These are phyloP conservation scores for Plectosphaerella sp. DNA, from an alignment of 2,329 filamentous ascomycete species.

Conservation along the genomic window DNA sequence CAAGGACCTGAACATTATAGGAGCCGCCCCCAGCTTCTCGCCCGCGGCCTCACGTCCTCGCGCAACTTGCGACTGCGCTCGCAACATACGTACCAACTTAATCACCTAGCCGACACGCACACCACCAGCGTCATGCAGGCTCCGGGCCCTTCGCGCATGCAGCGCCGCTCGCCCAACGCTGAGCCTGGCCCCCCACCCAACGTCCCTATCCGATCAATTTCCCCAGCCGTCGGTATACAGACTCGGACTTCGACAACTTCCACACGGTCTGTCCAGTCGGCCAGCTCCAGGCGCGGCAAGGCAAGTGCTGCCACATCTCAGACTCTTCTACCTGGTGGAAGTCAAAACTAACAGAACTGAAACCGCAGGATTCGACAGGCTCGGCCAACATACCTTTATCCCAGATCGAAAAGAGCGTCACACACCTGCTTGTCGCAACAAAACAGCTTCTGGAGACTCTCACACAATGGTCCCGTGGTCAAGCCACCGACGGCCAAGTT, in stretches of 20 bases:
- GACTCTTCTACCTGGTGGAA: not conserved
- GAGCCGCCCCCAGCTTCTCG: no score
- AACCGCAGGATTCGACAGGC: constrained; percentile 29
- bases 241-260: constrained; percentile 64
- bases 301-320: constrained; percentile 42
- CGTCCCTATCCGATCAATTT: constrained; percentile 53
- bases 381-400: constrained; percentile 70
- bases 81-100: not conserved
- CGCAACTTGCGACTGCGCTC: not conserved
- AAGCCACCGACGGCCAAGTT: constrained; percentile 89
- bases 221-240: constrained; percentile 53
- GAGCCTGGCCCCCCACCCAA: constrained; percentile 55
- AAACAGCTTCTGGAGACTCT: constrained; percentile 97
- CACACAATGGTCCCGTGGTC: constrained; percentile 93
- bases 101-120: not conserved
- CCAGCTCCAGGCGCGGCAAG: constrained; percentile 47
- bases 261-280: constrained; percentile 48
- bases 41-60: not conserved
- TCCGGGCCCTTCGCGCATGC: constrained; percentile 46
- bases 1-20: no score
- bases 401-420: constrained; percentile 98
- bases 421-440: constrained; percentile 92
- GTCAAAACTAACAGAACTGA: constrained; percentile 1
- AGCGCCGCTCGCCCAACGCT: constrained; percentile 59
- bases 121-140: constrained; percentile 41